Evolutionary conservation across 2,329 filamentous ascomycete genomes (phyloP), one percentile per base, ranked within the genome.

Genomic region (Ilyonectria sp.): DNA sequence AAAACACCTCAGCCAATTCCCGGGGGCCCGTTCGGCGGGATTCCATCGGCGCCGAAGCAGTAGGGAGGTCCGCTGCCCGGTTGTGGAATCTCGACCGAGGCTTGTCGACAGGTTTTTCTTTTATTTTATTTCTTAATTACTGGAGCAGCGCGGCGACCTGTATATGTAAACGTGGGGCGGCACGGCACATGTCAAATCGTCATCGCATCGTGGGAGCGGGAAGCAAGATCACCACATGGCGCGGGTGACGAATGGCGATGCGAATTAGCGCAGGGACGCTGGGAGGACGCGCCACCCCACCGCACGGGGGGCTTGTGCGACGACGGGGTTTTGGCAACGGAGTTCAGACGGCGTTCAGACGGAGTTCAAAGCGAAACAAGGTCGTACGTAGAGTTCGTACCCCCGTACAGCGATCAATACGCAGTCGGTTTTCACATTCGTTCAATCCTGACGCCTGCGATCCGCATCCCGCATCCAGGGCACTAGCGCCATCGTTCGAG

Each of bases 401-500:
- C 26, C 26, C 26, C 21, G 58, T 29, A 19, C 44, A 26, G 55
- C 50, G 23, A 23, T 23, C 23, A 23, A 23, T 23, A 23, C 23
- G 23, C 23, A 23, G 23, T 23, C 3, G 23, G 23, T 23, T 63
- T 56, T 43, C 53, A 54, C 54, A 63, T 60, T 49, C 46, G 44
- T 54, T 53, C 37, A 11, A 26, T 47, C 19, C 1, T 7, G 15
- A 4, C 11, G 17, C 17, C 8, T 7, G 31, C 23, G 57, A 23
- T 52, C 50, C 26, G 17, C 26, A 35, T 47, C 19, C 11, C 33
- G n/a, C 15, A n/a, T 15, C 2, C 17, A n/a, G 19, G 33, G 23
- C 23, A 5, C 31, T 62, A 47, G 60, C 31, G 35, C 33, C 52
- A 65, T 56, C 31, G 44, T 65, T 60, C 62, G 63, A 66, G 63